Percentiles rank a stretch among this genome's conserved stretches.
Conservation (phyloP, 2,329 filamentous ascomycete species). For the Colletotrichum eremochloae region DNA sequence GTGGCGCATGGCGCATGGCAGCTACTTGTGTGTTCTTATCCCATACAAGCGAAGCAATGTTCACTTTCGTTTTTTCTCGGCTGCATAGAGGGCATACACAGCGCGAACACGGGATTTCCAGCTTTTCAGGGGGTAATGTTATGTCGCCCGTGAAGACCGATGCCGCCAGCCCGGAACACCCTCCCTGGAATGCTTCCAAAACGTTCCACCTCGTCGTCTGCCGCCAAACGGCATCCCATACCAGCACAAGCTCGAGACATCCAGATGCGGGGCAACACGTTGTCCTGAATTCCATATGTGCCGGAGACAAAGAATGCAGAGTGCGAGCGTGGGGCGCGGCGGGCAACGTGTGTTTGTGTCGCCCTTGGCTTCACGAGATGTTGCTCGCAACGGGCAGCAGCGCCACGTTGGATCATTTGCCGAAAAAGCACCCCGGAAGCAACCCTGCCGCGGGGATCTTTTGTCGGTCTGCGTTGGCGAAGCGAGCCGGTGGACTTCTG, state of each 20-base stretch:
- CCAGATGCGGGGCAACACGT: neutral
- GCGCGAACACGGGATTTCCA: neutral
- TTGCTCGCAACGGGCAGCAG: no score
- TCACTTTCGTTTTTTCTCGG: rapidly evolving
- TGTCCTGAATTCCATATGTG: neutral
- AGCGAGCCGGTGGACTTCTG: no score
- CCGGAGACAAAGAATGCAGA: neutral
- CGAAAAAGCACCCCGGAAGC: no score
- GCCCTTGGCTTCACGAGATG: no score
- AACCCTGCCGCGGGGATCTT: no score
- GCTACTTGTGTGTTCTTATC: neutral
- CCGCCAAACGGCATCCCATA: neutral
- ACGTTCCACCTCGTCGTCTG: neutral
- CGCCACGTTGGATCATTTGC: no score
- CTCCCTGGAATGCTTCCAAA: neutral
- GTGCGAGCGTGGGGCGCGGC: no score
- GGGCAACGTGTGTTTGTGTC: no score
- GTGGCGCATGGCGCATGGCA: no score
- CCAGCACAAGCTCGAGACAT: neutral
- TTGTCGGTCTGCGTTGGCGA: no score
- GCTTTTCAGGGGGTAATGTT: neutral
- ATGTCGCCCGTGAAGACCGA: neutral
- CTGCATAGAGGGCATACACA: no score
- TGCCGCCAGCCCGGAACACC: neutral
- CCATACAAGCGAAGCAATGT: neutral